These are phyloP conservation scores for Lactarius pseudohatsudake DNA, from an alignment of 768 basidiomycete species.

Conservation along the genomic window DNA sequence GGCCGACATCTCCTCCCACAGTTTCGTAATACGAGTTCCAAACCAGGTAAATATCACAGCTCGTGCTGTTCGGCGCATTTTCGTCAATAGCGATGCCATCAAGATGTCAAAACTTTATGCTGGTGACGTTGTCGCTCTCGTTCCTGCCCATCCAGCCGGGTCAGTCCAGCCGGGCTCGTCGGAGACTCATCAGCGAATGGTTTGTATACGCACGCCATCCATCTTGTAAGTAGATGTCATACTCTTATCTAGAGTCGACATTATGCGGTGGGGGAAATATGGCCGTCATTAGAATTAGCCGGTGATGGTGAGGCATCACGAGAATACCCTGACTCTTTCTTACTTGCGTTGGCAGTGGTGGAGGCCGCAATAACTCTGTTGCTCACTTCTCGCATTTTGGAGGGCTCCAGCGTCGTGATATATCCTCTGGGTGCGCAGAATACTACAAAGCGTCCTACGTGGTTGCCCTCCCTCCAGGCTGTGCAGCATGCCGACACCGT, in stretches of 20 bases:
- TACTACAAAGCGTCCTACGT: constrained; percentile 41
- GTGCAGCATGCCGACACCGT: constrained; percentile 53
- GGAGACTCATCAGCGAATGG: constrained; percentile 20
- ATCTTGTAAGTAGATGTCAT: constrained; percentile 18
- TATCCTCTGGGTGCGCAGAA: constrained; percentile 43
- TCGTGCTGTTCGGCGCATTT: constrained; percentile 61
- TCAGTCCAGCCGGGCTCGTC: constrained; percentile 20
- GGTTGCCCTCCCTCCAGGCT: constrained; percentile 51
- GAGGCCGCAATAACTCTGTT: constrained; percentile 55
- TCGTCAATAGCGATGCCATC: constrained; percentile 60
- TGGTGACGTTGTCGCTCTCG: constrained; percentile 66
- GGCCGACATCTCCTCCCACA: constrained; percentile 14
- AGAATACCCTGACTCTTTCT: not conserved
- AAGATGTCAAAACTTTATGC: constrained; percentile 62
- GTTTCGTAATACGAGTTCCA: constrained; percentile 15
- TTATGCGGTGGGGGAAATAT: constrained; percentile 61
- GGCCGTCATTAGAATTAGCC: constrained; percentile 69
- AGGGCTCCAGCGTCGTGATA: constrained; percentile 50
- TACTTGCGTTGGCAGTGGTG: constrained; percentile 44
- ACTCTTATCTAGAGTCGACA: constrained; percentile 46
- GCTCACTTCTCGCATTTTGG: constrained; percentile 57
- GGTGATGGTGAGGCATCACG: constrained; percentile 51
- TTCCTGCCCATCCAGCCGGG: constrained; percentile 32
- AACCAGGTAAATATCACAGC: constrained; percentile 5
- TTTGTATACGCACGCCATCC: constrained; percentile 21